Evolutionary conservation across 139 green algal species (phyloP), one percentile per base, ranked within the genome.

Genomic region (Tetradesmus obliquus): DNA sequence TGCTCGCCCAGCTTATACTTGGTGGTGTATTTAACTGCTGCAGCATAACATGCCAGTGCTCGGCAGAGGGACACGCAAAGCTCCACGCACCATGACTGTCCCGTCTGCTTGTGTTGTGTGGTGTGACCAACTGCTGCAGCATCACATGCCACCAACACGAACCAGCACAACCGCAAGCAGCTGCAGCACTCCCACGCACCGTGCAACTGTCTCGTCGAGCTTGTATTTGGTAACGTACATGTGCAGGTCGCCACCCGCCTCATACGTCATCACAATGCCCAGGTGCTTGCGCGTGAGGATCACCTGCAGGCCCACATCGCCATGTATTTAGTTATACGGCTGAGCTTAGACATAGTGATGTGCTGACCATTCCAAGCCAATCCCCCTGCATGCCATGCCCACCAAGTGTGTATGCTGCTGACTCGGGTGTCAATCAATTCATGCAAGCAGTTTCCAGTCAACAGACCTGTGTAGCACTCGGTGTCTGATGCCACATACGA

Each of bases 201-300:
- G 79, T 51, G 71, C 88, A 2, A 86, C 57, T 51, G 55, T 72
- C 83, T 92, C 89, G 54, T 89, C 66, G 22, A 92, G n/a, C 71
- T 84, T 92, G 82, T 60, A 84, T 2, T 82, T 80, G 17, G 17
- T 66, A 51, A 96, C 95, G 87, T 98, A 98, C 45, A 86, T 93
- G n/a, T 96, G 97, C 53, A 98, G 91, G 88, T 94, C 96, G n/a
- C 96, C 96, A 2, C 96, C 96, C 19, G 91, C 90, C 8, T 94
- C 96, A 81, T 96, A 98, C 86, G 97, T 95, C 94, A 99, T 96
- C 22, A 97, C 95, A n/a, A 98, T 91, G 15, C 92, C 96, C 45
- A 98, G 86, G 94, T 98, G 94, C 3, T 69, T 54, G 22, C 83
- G 82, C 12, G 96, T 98, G 3, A 98, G 93, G 15, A 98, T 84